These are phyloP conservation scores for Schrenkiella parvula DNA, from an alignment of 345 rosid genomes.

Conservation along the genomic window DNA sequence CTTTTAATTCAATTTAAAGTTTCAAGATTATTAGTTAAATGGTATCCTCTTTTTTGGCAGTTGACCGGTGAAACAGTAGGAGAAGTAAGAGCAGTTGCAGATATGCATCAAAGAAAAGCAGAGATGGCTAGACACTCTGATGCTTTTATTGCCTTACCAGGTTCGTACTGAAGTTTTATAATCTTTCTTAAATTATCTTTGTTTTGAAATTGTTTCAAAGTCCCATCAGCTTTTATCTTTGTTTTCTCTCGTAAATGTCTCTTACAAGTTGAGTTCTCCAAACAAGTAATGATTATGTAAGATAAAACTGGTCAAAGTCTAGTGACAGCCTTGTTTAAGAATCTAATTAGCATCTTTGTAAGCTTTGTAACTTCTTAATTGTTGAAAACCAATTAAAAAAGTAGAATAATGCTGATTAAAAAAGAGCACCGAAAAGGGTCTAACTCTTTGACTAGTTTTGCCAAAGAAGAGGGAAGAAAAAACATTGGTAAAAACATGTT, in stretches of 20 bases:
- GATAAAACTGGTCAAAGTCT: conserved; percentile 16
- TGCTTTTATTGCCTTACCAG: conserved; percentile 99
- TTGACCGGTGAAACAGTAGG: conserved; percentile 98
- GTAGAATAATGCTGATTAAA: neutral
- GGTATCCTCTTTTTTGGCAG: conserved; percentile 41
- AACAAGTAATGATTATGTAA: conserved; percentile 27
- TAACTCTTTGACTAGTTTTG: conserved; percentile 6
- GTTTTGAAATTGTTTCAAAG: neutral
- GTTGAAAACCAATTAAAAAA: neutral
- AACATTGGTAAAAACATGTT: neutral
- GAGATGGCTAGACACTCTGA: conserved; percentile 99
- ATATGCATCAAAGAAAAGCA: conserved; percentile 98
- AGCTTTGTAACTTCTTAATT: neutral
- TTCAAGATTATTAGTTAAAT: conserved; percentile 9
- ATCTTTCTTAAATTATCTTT: neutral
- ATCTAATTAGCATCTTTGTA: neutral
- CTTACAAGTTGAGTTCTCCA: conserved; percentile 16
- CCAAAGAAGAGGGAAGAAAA: conserved; percentile 6
- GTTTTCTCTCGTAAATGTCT: neutral
- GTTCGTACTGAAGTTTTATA: conserved; percentile 38
- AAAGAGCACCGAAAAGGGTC: conserved; percentile 18
- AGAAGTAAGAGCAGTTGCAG: conserved; percentile 98
- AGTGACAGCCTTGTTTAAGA: conserved; percentile 22
- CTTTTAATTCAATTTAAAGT: conserved; percentile 16
- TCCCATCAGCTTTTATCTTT: conserved; percentile 17